Evolutionary conservation across 1,284 basidiomycete species (phyloP), one percentile per base, ranked within the genome.

Genomic region (Microbotryum violaceum): DNA sequence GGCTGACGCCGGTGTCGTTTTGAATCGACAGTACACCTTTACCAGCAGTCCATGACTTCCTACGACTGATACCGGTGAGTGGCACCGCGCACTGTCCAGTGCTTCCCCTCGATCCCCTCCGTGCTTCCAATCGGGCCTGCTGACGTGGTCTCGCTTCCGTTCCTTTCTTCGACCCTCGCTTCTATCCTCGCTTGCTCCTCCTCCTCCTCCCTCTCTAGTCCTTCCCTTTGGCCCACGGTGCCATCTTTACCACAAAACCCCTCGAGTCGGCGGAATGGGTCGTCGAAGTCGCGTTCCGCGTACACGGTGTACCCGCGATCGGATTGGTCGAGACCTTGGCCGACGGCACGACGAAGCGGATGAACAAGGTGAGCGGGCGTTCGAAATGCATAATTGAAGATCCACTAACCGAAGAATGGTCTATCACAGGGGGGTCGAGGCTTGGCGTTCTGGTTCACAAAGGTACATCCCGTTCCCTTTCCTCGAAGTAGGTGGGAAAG

Each of bases 371-470:
- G 16, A 55, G 48, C 29, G 51, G 46, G 49, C 55, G 53, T 44
- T 48, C 47, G 46, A 53, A 49, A 18, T 16, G 37, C 37, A 16
- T 14, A 42, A 42, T 10, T 10, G 6, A 27, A 57, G 2, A 42
- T 60, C n/a, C 49, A 48, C n/a, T 46, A 48, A 23, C 50, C 51
- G 20, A 56, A 37, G 5, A 63, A 60, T 42, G 10, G 12, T 42
- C 37, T 18, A 14, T 42, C 16, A 42, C 37, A 42, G 37, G 73
- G 73, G 14, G 73, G 73, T 3, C 54, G 73, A 56, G 73, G 73
- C 2, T 60, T 72, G 21, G 73, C 70, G 0, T 70, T 74, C 54
- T 74, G 73, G 73, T 68, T 67, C 49, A 67, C 72, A 18, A 74
- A 73, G 56, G 68, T 69, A 29, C 33, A 62, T 31, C 3, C 37